Evolutionary conservation across 495 filamentous ascomycete genomes (phyloP), one percentile per base, ranked within the genome.

Genomic region (Annulohypoxylon maeteangense): DNA sequence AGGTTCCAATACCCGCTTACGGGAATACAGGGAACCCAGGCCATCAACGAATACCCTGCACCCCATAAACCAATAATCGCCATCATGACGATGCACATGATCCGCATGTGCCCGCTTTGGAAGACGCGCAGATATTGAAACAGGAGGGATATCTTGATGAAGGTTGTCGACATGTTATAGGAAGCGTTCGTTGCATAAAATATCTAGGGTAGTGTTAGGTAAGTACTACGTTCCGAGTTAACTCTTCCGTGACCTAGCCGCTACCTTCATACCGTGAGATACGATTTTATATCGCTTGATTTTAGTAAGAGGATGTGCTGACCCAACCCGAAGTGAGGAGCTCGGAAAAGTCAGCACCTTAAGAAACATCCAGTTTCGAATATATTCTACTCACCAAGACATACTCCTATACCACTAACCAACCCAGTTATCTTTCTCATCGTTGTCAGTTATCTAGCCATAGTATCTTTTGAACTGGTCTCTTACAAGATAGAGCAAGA

Each of bases 121-220:
- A 67, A 78, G 42, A 78, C 55, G 8, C 76, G 74, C 42, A 78
- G 62, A 53, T 76, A 78, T 42, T 78, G 76, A 31, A 75, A 76
- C 56, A 78, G 55, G 32, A 75, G 72, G n/a, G 69, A 75, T 23
- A 78, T 59, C 65, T 78, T 78, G 54, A 79, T 77, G 10, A 78
- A 65, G 23, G 74, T 71, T 3, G 70, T 53, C 14, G 78, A 67
- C 23, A 76, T 55, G 22, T 56, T 71, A 44, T 75, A 75, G 1
- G 64, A 57, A 1, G 62, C 51, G 25, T 69, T 71, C 18, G 65
- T 55, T 16, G 72, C 56, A 56, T 78, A 79, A 61, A 79, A 78
- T 2, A 75, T 38, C 57, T 71, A 40, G 4, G 8, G 14, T 40
- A 62, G 14, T 22, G 11, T 29, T 32, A 29, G 8, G 8, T 20